Evolutionary conservation across 352 stramenopile genomes (phyloP).

Genomic region (Pythium myriotylum): DNA sequence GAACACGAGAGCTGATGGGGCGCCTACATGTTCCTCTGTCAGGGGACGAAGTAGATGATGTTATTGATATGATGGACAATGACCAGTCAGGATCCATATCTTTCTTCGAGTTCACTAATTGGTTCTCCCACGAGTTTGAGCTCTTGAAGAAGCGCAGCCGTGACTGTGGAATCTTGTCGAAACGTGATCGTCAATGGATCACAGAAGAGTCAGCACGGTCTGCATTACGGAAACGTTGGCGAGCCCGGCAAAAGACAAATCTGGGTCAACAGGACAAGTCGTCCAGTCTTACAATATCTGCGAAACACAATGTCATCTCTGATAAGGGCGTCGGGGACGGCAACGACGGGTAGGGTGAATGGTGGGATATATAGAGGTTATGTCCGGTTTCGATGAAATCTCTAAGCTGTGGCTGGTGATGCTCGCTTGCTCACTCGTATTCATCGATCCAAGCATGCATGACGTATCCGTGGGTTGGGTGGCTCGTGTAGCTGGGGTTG

Average conservation of each 20-base stretch:
- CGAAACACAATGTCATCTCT: too few relatives aligned
- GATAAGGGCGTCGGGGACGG: too few relatives aligned
- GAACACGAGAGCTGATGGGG: constrained; percentile 49
- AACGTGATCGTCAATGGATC: constrained; percentile 66
- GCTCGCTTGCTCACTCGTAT: constrained; percentile 14
- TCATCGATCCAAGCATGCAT: constrained; percentile 77
- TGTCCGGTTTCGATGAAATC: not conserved
- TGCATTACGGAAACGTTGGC: constrained; percentile 53
- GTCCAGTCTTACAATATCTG: too few relatives aligned
- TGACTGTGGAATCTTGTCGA: constrained; percentile 58
- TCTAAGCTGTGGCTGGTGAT: not conserved
- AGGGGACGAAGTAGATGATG: constrained; percentile 54
- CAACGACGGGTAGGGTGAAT: too few relatives aligned
- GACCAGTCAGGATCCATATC: constrained; percentile 69
- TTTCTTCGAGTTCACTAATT: constrained; percentile 64
- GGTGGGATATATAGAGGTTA: constrained; percentile 6
- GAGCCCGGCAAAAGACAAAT: constrained; percentile 22
- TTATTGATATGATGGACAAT: constrained; percentile 83
- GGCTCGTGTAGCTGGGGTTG: constrained; percentile 7
- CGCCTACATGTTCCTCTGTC: constrained; percentile 62
- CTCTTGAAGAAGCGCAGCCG: constrained; percentile 48
- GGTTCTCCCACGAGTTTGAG: constrained; percentile 66
- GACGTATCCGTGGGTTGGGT: constrained; percentile 47
- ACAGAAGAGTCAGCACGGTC: constrained; percentile 55
- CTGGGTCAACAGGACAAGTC: not conserved